These are phyloP conservation scores for Antitrichia curtipendula DNA, from an alignment of 225 moss, liverwort and hornwort genomes.

Conservation along the genomic window DNA sequence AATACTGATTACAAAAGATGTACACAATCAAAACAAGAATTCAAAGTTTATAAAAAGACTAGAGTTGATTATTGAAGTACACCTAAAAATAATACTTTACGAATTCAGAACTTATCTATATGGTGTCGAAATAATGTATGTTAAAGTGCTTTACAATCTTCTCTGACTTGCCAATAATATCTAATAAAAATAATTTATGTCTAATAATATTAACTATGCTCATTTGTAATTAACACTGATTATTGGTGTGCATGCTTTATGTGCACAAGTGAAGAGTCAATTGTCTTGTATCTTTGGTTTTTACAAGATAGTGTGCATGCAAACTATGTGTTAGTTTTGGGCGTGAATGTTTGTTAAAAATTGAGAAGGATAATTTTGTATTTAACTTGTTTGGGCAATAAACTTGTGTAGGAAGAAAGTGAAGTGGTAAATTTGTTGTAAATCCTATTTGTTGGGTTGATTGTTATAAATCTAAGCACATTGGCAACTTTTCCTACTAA, in stretches of 20 bases:
- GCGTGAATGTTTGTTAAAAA: too few species aligned
- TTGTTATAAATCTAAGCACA: too few species aligned
- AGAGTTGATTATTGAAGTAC: neutral
- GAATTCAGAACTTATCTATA: neutral
- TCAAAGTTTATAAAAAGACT: neutral
- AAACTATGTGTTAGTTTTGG: too few species aligned
- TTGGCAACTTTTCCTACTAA: neutral
- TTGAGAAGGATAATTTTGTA: too few species aligned
- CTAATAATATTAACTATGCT: too few species aligned
- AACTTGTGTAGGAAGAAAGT: too few species aligned
- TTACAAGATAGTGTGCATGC: too few species aligned
- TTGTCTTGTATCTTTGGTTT: neutral
- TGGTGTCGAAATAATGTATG: neutral
- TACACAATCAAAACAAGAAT: neutral
- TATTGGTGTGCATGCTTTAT: neutral
- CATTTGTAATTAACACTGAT: neutral
- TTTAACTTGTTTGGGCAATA: neutral
- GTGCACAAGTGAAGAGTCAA: neutral
- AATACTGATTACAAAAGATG: rapidly evolving
- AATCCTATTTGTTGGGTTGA: too few species aligned
- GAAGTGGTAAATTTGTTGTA: neutral
- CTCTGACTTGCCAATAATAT: neutral
- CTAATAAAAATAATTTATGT: neutral
- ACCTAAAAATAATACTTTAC: neutral
- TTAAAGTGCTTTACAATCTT: neutral